Percentiles rank a stretch among this genome's conserved stretches.
Evolutionary conservation across 768 basidiomycete genomes (phyloP).

Genomic region (Candolleomyces efflorescens): DNA sequence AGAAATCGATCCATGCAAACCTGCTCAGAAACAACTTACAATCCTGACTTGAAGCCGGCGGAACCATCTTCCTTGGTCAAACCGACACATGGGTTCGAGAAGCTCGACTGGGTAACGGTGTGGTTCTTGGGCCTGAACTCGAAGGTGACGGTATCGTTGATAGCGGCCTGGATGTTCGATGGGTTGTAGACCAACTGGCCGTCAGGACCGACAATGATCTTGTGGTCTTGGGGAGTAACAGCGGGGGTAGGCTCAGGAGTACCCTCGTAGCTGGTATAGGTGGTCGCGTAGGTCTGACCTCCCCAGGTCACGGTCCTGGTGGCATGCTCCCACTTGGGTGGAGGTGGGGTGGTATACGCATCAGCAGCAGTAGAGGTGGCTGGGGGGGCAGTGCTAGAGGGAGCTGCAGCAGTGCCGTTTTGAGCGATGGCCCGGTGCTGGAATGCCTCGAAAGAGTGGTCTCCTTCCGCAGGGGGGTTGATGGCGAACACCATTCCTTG

Average conservation of each 20-base stretch:
- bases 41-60: constrained; percentile 39
- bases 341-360: constrained; percentile 24
- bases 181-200: constrained; percentile 28
- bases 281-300: constrained; percentile 29
- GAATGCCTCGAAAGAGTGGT: constrained; percentile 45
- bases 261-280: constrained; percentile 35
- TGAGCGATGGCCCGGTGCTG: constrained; percentile 40
- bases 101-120: constrained; percentile 38
- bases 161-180: constrained; percentile 32
- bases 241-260: constrained; percentile 28
- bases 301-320: constrained; percentile 38
- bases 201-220: constrained; percentile 32
- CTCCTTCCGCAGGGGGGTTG: constrained; percentile 43
- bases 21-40: constrained; percentile 20
- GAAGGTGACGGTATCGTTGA: constrained; percentile 41
- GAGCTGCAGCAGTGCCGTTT: constrained; percentile 23
- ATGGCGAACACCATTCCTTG: constrained; percentile 63
- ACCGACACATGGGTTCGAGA: constrained; percentile 30
- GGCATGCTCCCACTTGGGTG: constrained; percentile 30
- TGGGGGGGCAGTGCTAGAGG: constrained; percentile 9
- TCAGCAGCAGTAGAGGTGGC: constrained; percentile 15
- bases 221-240: constrained; percentile 20
- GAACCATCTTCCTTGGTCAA: constrained; percentile 19
- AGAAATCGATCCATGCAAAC: neutral
- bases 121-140: constrained; percentile 45